Evolutionary conservation across 1,284 basidiomycete genomes (phyloP), one percentile per base, ranked within the genome.

Genomic region (Xanthoconium separans): DNA sequence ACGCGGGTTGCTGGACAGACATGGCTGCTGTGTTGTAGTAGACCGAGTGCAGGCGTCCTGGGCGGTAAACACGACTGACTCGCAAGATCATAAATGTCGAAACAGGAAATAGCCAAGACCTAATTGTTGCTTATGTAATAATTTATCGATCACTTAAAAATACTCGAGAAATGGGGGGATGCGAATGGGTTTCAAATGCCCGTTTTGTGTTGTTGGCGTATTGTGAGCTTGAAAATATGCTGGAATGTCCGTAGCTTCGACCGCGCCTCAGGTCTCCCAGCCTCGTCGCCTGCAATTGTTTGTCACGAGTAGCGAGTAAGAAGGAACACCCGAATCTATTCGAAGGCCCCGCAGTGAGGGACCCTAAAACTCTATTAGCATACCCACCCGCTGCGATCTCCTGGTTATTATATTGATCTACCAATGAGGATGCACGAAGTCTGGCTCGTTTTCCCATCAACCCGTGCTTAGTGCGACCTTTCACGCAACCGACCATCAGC

Each of bases 1-100:
- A 89, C 6, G 73, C 56, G 12, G 84, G 82, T 65, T 87, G 77
- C 44, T 72, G 71, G 24, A 65, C 55, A 16, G 75, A 61, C 77
- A 79, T 79, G 43, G 44, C 37, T 50, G 18, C 2, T 44, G 40
- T 42, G 13, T 39, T 57, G 8, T 47, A 43, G 24, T 16, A 53
- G n/a, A 55, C 58, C 1, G 55, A 58, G 27, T 27, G 16, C n/a
- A 37, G 30, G 33, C 51, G 53, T 20, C 53, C 58, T 46, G 36
- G 43, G 31, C 47, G 29, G 36, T 53, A 36, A 46, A 45, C 20
- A 39, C 48, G 58, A 55, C 33, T 55, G 54, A 60, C 67, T 65
- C 58, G 65, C 39, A 51, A 58, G 47, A 59, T 54, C 66, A 70
- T 69, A 44, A 46, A 47, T 29, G 13, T 53, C 42, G 50, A 50